These are phyloP conservation scores for Cryptosporidium viatorum DNA, from an alignment of 169 alveolate species.

Conservation along the genomic window DNA sequence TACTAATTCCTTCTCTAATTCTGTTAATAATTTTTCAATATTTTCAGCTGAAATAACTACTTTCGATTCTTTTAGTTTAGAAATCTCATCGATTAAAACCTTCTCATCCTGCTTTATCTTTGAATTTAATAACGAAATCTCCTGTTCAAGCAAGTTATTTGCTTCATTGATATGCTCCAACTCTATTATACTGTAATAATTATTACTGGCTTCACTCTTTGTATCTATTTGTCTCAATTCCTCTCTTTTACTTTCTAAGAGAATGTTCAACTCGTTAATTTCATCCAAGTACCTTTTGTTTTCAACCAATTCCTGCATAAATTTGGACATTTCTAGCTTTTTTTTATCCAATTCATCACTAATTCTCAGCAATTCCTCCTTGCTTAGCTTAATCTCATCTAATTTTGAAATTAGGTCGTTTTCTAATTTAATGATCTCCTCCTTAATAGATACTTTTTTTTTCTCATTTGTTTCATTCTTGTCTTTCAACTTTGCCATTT, in stretches of 20 bases:
- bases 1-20: background rate
- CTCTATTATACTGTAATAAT: constrained; percentile 13
- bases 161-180: constrained; percentile 38
- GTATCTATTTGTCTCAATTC: constrained; percentile 6
- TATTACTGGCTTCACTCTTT: constrained; percentile 2
- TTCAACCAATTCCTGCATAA: constrained; percentile 26
- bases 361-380: constrained; percentile 4
- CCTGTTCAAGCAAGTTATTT: constrained; percentile 6
- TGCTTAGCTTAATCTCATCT: constrained; percentile 39
- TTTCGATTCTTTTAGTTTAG: background rate
- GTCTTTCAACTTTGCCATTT: background rate
- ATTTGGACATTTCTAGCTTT: constrained; percentile 20
- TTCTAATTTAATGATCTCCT: constrained; percentile 28
- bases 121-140: background rate
- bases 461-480: constrained; percentile 33
- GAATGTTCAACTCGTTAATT: constrained; percentile 8
- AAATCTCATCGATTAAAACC: background rate
- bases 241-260: background rate
- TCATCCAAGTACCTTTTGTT: background rate
- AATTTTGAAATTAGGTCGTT: background rate
- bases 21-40: background rate
- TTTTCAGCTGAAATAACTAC: background rate
- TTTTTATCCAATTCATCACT: constrained; percentile 47
- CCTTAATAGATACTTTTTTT: background rate
- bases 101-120: constrained; percentile 21